Evolutionary conservation across 768 basidiomycete species (phyloP).

Genomic region (Gloeopeniophorella convolvens): DNA sequence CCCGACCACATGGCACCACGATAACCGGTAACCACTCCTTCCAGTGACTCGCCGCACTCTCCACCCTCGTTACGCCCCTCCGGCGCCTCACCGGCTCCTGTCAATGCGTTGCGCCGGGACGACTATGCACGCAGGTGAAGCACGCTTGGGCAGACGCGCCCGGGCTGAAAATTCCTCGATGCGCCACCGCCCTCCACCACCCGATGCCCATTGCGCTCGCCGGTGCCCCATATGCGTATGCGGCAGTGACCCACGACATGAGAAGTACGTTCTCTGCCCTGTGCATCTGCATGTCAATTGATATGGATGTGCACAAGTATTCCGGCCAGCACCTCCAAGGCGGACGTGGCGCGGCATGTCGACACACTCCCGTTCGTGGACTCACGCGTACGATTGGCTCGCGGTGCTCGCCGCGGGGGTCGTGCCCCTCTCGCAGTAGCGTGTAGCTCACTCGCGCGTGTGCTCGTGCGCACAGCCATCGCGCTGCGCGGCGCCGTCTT

Average conservation of each 20-base stretch:
- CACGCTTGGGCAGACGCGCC: conserved; percentile 13
- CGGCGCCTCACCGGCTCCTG: neutral
- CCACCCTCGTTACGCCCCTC: conserved; percentile 4
- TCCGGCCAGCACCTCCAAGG: conserved; percentile 50
- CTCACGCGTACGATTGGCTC: conserved; percentile 58
- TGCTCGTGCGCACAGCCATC: conserved; percentile 52
- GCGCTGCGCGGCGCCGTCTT: conserved; percentile 50
- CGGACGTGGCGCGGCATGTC: conserved; percentile 46
- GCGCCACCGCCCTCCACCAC: conserved; percentile 7
- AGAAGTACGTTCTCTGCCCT: no score
- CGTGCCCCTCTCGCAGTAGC: conserved; percentile 40
- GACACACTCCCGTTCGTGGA: conserved; percentile 43
- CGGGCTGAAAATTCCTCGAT: conserved; percentile 4
- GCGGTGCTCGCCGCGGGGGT: conserved; percentile 32
- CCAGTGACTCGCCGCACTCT: conserved; percentile 3
- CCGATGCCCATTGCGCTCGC: conserved; percentile 10
- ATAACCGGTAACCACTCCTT: no score
- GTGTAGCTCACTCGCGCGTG: conserved; percentile 47
- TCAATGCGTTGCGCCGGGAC: conserved; percentile 6
- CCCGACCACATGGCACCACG: no score
- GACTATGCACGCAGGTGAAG: conserved; percentile 14
- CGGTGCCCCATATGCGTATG: conserved; percentile 15
- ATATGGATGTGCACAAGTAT: conserved; percentile 34
- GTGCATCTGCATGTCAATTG: no score
- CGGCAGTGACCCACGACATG: conserved; percentile 14